These are phyloP conservation scores for Alternaria triticina DNA, from an alignment of 2,329 filamentous ascomycete genomes.

Conservation along the genomic window DNA sequence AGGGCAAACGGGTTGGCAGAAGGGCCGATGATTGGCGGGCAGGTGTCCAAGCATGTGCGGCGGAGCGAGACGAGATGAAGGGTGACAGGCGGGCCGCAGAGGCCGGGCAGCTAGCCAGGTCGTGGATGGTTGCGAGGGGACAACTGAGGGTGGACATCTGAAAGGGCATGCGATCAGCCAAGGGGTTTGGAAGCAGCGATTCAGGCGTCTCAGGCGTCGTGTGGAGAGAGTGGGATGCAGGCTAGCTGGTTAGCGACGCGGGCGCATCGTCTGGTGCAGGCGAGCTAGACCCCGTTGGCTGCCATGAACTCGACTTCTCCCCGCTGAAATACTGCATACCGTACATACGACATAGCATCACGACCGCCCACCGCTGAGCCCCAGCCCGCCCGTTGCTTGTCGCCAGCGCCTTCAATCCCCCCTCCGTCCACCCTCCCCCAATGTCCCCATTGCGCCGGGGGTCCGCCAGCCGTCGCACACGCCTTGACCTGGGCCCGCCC, in stretches of 20 bases:
- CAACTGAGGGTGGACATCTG: neutral
- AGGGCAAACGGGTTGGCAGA: neutral
- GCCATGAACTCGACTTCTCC: neutral
- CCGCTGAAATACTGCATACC: constrained; percentile 2
- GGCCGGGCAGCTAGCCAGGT: neutral
- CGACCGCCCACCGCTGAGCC: neutral
- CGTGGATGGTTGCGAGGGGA: neutral
- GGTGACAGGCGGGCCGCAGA: neutral
- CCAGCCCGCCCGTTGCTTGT: neutral
- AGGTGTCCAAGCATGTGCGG: neutral
- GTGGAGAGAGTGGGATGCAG: neutral
- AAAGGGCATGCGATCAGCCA: neutral
- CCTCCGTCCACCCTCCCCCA: constrained; percentile 9
- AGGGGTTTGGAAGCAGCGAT: neutral
- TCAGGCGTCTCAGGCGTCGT: neutral
- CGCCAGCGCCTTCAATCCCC: neutral
- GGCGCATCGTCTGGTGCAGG: neutral
- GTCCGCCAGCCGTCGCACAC: constrained; percentile 30
- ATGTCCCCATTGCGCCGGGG: constrained; percentile 28
- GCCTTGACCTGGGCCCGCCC: constrained; percentile 12
- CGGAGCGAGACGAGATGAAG: neutral
- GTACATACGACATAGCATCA: neutral
- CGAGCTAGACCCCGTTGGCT: neutral
- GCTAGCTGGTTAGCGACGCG: neutral
- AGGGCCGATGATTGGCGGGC: neutral